Evolutionary conservation across 75 land plant genomes (phyloP).

Genomic region (Selaginella moellendorffii): DNA sequence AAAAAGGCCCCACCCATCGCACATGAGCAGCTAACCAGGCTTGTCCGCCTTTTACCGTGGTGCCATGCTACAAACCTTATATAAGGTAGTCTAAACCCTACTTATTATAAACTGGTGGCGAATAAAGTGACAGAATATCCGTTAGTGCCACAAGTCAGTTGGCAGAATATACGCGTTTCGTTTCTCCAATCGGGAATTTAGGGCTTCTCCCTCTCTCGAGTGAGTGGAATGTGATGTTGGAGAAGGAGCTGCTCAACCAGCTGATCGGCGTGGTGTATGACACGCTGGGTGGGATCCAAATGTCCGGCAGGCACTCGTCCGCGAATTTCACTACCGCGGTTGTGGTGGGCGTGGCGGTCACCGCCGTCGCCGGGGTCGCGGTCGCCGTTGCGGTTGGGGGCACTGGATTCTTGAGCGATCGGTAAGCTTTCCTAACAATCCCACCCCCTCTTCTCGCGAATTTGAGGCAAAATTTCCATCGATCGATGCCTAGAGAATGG

Average conservation of each 20-base stretch:
- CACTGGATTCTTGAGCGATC: slow-evolving; percentile 15
- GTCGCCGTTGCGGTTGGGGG: slow-evolving; percentile 32
- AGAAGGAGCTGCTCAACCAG: slow-evolving; percentile 2
- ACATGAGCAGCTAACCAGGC: too few species aligned
- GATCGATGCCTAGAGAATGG: not conserved
- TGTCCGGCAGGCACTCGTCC: slow-evolving; percentile 12
- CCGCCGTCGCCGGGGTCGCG: slow-evolving; percentile 33
- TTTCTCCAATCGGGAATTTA: too few species aligned
- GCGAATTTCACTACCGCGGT: slow-evolving; percentile 12
- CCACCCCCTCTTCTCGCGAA: not conserved
- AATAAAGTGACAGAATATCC: too few species aligned
- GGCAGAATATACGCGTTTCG: too few species aligned
- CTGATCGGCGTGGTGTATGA: slow-evolving; percentile 10
- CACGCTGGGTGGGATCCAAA: slow-evolving; percentile 11
- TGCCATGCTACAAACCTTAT: too few species aligned
- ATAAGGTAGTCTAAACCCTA: too few species aligned
- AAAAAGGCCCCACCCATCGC: too few species aligned
- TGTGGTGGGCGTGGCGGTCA: slow-evolving; percentile 29
- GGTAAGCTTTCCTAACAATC: not conserved
- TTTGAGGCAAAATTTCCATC: too few species aligned
- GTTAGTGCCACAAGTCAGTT: too few species aligned
- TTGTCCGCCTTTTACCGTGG: too few species aligned
- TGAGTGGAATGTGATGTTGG: slow-evolving; percentile 9
- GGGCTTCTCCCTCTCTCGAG: too few species aligned
- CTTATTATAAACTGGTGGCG: too few species aligned